Conservation (phyloP, 345 rosid species). For the Garcia nutans region DNA sequence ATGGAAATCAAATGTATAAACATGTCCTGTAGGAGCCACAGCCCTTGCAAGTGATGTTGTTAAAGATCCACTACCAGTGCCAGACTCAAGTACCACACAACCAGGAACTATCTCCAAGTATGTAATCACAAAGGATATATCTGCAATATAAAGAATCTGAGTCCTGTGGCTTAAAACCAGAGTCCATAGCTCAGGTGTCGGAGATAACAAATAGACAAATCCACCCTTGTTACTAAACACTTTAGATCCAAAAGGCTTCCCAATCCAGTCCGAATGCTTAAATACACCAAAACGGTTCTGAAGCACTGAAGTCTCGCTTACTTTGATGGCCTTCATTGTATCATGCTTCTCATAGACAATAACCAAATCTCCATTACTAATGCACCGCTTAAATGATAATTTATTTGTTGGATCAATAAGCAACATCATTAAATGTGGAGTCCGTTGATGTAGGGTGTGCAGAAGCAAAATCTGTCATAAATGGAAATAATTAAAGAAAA, state of each 20-base stretch:
- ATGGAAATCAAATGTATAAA: constrained; percentile 91
- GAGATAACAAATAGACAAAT: constrained; percentile 75
- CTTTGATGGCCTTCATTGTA: constrained; percentile 72
- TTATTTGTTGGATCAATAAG: constrained; percentile 47
- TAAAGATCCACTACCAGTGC: constrained; percentile 93
- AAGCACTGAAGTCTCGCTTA: constrained; percentile 51
- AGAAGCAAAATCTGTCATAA: background rate
- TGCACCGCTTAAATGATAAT: constrained; percentile 53
- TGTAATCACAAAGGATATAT: constrained; percentile 76
- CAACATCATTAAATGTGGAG: constrained; percentile 42
- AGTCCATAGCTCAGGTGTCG: constrained; percentile 94
- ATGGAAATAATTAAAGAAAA: background rate
- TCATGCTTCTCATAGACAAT: constrained; percentile 86
- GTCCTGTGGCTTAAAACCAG: constrained; percentile 91
- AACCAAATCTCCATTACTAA: constrained; percentile 72
- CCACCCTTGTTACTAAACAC: constrained; percentile 84
- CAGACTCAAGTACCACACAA: constrained; percentile 86
- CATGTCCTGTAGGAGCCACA: constrained; percentile 85
- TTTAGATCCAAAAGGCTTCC: constrained; percentile 92
- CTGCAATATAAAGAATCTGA: constrained; percentile 92
- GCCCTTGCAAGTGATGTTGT: constrained; percentile 88
- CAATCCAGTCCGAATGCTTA: constrained; percentile 90
- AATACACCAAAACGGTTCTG: constrained; percentile 90
- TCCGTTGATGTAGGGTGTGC: background rate
- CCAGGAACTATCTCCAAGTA: constrained; percentile 89